Evolutionary conservation across 2,329 filamentous ascomycete species (phyloP), one percentile per base, ranked within the genome.

Genomic region (Aspergillaceae sp.): DNA sequence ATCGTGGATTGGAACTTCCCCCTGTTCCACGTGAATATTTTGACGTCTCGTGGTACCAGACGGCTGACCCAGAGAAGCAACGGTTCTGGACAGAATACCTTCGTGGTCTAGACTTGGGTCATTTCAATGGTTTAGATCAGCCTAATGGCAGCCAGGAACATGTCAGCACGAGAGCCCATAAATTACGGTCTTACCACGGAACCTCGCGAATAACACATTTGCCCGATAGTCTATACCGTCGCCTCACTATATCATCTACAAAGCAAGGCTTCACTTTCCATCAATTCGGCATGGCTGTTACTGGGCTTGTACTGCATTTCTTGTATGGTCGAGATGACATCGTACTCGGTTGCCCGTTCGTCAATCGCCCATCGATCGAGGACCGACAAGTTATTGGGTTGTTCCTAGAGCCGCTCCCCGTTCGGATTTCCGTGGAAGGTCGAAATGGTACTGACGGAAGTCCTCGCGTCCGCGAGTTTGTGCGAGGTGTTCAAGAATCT

Each of bases 321-420:
- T 41, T 47, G 2, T 27, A 37, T 19, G 29, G 40, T 5, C 29
- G 11, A 4, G 34, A 47, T 34, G 62, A 65, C 42, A 50, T 65
- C 7, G 40, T 55, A 2, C 8, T 65, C 1, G 62, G 62, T 3
- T 45, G 41, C 7, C 63, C 63, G 7, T 63, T 56, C 29, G 30
- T 60, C 4, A 63, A 63, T 44, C 60, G 60, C 1, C 37, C 46
- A 8, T 48, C 48, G 1, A 43, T 43, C 26, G 49, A 51, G 8
- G 61, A 63, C 42, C 29, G 52, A 9, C 42, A 55, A 2, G 46
- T 48, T 7, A 52, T 64, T 11, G 61, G 61, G 1, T 50, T 65
- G 1, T 65, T 61, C 50, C 54, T 65, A 2, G 48, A 64, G 41
- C 59, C 61, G 6, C 45, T 65, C 1, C 62, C 62, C 1, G 50